phyloP scores from a whole-genome alignment of 179 eudicot genomes.

The Amaranthus tricolor region DNA sequence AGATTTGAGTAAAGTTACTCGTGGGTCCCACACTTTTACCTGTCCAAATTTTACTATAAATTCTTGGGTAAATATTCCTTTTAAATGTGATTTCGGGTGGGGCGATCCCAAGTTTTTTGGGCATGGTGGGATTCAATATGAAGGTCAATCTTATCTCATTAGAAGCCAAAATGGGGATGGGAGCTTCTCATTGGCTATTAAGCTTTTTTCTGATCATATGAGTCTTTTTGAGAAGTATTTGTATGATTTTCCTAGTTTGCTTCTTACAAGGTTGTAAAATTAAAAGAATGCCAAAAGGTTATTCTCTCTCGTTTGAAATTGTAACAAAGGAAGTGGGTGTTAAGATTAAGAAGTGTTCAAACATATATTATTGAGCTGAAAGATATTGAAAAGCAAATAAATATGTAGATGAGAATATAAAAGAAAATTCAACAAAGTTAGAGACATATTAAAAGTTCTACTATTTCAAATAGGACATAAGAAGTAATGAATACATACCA shows the following conservation, averaged over 20 bases:
- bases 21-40: conserved; percentile 35
- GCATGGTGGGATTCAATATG: conserved; percentile 41
- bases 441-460: too few species aligned
- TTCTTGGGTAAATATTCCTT: conserved; percentile 41
- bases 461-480: too few species aligned
- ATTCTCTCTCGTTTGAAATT: too few species aligned
- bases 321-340: too few species aligned
- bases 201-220: conserved; percentile 38
- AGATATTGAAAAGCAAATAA: too few species aligned
- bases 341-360: too few species aligned
- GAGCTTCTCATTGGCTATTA: conserved; percentile 30
- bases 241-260: conserved; percentile 25
- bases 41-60: conserved; percentile 47
- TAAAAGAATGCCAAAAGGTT: too few species aligned
- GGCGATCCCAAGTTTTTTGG: conserved; percentile 45
- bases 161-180: conserved; percentile 39
- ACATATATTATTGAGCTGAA: too few species aligned
- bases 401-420: too few species aligned
- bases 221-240: conserved; percentile 34
- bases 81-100: conserved; percentile 58
- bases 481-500: too few species aligned
- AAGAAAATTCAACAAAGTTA: too few species aligned
- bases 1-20: conserved; percentile 29
- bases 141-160: conserved; percentile 38
- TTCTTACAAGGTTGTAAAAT: too few species aligned